A percentile compares a stretch with the other conserved stretches of the same genome.
Conservation (phyloP, 305 asterid species). For the Solanum hybrid region DNA sequence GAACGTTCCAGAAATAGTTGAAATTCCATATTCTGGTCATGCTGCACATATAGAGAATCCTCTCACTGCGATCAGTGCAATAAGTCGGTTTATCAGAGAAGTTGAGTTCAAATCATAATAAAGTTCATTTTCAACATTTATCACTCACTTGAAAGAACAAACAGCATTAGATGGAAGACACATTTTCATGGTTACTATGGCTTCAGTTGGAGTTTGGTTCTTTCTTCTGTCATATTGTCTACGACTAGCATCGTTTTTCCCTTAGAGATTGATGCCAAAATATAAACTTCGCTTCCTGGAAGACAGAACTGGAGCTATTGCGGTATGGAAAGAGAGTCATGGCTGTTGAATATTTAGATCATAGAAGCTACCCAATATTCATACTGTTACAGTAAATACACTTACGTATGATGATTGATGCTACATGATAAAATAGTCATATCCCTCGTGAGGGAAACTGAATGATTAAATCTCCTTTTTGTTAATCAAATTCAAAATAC, state of each 20-base stretch:
- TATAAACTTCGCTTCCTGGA: background rate
- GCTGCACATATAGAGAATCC: constrained; percentile 95
- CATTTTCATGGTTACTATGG: background rate
- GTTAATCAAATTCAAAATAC: background rate
- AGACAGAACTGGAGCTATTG: background rate
- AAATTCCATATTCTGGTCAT: constrained; percentile 73
- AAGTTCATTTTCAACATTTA: background rate
- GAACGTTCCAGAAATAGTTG: constrained; percentile 29
- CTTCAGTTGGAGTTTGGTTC: background rate
- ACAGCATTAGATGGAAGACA: background rate
- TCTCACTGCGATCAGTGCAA: constrained; percentile 55
- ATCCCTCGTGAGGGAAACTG: background rate
- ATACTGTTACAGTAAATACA: background rate
- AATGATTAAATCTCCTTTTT: background rate
- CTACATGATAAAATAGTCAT: background rate
- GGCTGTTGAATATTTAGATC: background rate
- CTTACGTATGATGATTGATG: background rate
- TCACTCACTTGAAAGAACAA: background rate
- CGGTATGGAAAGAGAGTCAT: background rate
- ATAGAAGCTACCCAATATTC: background rate
- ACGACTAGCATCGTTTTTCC: background rate
- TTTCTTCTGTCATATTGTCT: background rate
- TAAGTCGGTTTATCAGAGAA: constrained; percentile 31
- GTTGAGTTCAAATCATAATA: background rate
- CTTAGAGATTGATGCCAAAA: background rate